Evolutionary conservation across 2,329 filamentous ascomycete genomes (phyloP).

Genomic region (Fusarium sp.): DNA sequence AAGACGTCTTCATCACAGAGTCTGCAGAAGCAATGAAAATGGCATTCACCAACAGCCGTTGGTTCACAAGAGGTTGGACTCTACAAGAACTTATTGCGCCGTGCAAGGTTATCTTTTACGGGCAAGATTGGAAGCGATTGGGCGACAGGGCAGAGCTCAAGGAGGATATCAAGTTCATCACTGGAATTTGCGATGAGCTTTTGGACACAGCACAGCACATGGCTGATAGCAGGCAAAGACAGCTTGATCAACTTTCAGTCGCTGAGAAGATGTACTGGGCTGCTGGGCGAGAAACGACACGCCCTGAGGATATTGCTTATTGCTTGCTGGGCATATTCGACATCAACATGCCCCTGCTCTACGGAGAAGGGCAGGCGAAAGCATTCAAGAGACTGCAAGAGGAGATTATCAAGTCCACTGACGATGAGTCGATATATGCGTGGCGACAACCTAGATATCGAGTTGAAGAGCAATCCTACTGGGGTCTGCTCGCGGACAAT

Average conservation of each 20-base stretch:
- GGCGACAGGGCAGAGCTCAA: slow-evolving; percentile 36
- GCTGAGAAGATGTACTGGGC: slow-evolving; percentile 50
- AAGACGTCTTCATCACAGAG: slow-evolving; percentile 28
- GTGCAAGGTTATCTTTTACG: slow-evolving; percentile 42
- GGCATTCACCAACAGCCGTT: slow-evolving; percentile 32
- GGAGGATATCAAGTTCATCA: slow-evolving; percentile 27
- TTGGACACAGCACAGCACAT: slow-evolving; percentile 28
- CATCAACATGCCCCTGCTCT: slow-evolving; percentile 51
- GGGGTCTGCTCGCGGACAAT: slow-evolving; percentile 44
- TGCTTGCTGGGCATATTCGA: slow-evolving; percentile 50
- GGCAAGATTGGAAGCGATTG: slow-evolving; percentile 36
- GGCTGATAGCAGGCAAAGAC: slow-evolving; percentile 8
- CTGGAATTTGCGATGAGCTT: slow-evolving; percentile 35
- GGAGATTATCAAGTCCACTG: slow-evolving; percentile 46
- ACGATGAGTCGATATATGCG: slow-evolving; percentile 48
- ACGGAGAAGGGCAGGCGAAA: slow-evolving; percentile 47
- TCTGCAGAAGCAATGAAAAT: slow-evolving; percentile 7
- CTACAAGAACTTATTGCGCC: slow-evolving; percentile 48
- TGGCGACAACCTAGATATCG: slow-evolving; percentile 37
- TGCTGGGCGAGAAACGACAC: slow-evolving; percentile 44
- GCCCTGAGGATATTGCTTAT: slow-evolving; percentile 49
- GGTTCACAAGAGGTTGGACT: slow-evolving; percentile 48
- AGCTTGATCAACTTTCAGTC: slow-evolving; percentile 32
- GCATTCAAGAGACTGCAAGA: slow-evolving; percentile 46
- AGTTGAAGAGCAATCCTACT: slow-evolving; percentile 36